Percentiles rank a stretch among this genome's conserved stretches.
Conservation (phyloP, 176 grass and related monocot genomes). For the Phragmites australis region DNA sequence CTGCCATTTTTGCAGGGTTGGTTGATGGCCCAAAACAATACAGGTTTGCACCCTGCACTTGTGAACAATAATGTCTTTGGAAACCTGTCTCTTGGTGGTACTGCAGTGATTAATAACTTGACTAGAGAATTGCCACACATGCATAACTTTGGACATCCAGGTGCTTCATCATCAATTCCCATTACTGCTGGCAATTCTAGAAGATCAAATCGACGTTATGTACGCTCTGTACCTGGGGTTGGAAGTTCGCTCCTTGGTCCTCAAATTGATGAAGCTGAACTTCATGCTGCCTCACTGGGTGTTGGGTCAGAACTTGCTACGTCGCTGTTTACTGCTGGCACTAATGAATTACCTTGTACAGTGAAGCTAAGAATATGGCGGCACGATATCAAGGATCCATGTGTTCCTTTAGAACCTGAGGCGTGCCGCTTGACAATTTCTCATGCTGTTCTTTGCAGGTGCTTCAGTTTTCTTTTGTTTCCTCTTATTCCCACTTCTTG, state of each 20-base stretch:
- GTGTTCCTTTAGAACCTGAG: conserved; percentile 43
- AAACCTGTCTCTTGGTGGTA: conserved; percentile 30
- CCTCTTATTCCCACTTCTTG: conserved; percentile 1
- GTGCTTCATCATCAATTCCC: conserved; percentile 48
- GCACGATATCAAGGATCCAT: conserved; percentile 74
- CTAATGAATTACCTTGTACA: conserved; percentile 93
- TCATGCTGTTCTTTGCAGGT: conserved; percentile 99
- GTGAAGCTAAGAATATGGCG: conserved; percentile 97
- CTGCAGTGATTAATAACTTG: conserved; percentile 33
- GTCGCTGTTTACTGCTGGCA: conserved; percentile 59
- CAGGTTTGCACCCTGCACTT: conserved; percentile 47
- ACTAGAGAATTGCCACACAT: conserved; percentile 37
- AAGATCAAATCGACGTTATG: conserved; percentile 46
- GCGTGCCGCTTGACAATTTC: conserved; percentile 77
- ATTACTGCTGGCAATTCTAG: conserved; percentile 46
- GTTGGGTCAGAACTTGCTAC: conserved; percentile 67
- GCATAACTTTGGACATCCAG: conserved; percentile 39
- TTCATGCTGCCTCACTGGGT: conserved; percentile 57
- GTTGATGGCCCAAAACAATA: conserved; percentile 78
- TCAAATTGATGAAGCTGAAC: conserved; percentile 69
- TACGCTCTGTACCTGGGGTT: conserved; percentile 50
- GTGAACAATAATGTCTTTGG: conserved; percentile 42
- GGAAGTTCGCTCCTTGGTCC: conserved; percentile 47
- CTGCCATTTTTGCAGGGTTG: conserved; percentile 89
- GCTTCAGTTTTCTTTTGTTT: conserved; percentile 26